Percentiles rank a stretch among this genome's conserved stretches.
Conservation (phyloP, 768 basidiomycete genomes). For the Auricularia auricula-judae region DNA sequence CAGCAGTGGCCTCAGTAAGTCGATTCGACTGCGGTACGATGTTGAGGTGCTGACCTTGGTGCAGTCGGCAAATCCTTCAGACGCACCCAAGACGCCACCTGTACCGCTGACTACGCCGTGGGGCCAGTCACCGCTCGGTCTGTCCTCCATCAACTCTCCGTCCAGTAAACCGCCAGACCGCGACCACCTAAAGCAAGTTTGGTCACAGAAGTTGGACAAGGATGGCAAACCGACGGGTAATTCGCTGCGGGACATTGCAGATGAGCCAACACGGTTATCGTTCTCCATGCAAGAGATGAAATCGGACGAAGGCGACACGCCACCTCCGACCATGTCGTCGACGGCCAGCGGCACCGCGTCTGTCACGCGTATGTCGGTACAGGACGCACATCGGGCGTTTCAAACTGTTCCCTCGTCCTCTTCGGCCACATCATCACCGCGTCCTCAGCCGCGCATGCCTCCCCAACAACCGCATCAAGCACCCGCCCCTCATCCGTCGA, state of each 20-base stretch:
- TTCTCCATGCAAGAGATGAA: constrained; percentile 79
- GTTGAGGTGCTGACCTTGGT: neutral
- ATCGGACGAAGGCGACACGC: constrained; percentile 75
- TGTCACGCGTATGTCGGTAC: constrained; percentile 66
- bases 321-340: constrained; percentile 36
- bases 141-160: constrained; percentile 56
- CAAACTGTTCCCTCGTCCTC: constrained; percentile 59
- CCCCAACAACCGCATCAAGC: constrained; percentile 26
- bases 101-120: constrained; percentile 7
- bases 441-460: no score
- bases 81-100: neutral
- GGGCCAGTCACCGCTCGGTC: constrained; percentile 33
- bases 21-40: neutral
- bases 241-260: constrained; percentile 73
- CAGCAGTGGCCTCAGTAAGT: neutral
- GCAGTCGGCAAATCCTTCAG: neutral
- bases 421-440: constrained; percentile 31
- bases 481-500: constrained; percentile 30
- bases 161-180: constrained; percentile 56
- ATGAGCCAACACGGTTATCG: constrained; percentile 69
- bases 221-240: constrained; percentile 58
- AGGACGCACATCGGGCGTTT: constrained; percentile 78
- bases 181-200: constrained; percentile 77
- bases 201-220: constrained; percentile 70
- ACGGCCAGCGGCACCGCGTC: constrained; percentile 31